Base-by-base conservation (phyloP, 169 alveolate species). In the Toxoplasma gondii region DNA sequence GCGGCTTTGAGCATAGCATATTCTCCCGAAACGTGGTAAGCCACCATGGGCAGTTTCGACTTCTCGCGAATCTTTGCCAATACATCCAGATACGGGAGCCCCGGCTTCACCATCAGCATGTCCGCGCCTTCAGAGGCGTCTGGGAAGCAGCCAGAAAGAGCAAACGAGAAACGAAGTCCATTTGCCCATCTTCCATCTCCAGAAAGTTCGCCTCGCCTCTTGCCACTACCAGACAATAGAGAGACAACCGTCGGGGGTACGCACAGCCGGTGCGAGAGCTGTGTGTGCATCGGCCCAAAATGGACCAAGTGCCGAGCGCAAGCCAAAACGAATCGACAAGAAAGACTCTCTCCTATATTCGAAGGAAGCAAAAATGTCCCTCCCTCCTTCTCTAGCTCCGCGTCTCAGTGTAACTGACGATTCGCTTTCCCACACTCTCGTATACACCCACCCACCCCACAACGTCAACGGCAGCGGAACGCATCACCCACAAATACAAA, bases 51-150 rank as follows among this genome's bases (percentile, higher is more conserved):
- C 69, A 93, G 94, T 78, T 93, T 88, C 53, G 96, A 93, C 88
- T 91, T 93, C 91, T 95, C 93, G 45, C 96, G 96, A 43, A 96
- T 88, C 67, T 96, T 97, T 43, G 88, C 87, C 74, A 96, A 96
- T 22, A 97, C 93, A 92, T 97, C 98, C 67, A 97, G 94, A 91
- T 96, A 96, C 81, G 97, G 96, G 88, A 95, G 82, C n/a, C 97
- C 97, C 49, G 98, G 98, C 95, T 97, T 97, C 41, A 97, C 98
- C 97, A 97, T 96, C 38, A 97, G 93, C 93, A 96, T 95, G 91
- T 96, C 98, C 36, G 98, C 98, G n/a, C 98, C 98, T 95, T 97
- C 98, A 70, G 93, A 92, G 17, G 95, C 93, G 86, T 97, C 98
- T 95, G 95, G 81, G 70, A 29, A 69, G 34, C 49, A 78, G 22